phyloP scores from a whole-genome alignment of 768 basidiomycete genomes.

The Hortiboletus campestris region DNA sequence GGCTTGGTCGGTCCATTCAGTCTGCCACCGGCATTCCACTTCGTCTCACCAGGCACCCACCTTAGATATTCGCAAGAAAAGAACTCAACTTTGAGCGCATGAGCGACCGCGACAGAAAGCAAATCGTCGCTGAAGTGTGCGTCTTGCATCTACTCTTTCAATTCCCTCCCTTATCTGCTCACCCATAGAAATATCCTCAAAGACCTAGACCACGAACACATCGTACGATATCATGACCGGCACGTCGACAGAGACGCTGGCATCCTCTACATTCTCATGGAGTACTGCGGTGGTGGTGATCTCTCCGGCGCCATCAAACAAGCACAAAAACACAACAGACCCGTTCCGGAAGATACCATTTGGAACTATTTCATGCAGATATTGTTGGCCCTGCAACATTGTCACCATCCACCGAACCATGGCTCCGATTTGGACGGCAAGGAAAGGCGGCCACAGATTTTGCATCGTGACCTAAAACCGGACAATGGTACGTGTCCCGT shows the following conservation, averaged over 20 bases:
- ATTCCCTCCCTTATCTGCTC: not conserved
- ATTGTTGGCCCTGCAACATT: conserved; percentile 83
- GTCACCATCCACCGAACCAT: conserved; percentile 72
- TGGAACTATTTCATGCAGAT: conserved; percentile 98
- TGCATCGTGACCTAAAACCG: conserved; percentile 96
- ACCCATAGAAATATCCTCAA: conserved; percentile 86
- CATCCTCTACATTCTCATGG: conserved; percentile 97
- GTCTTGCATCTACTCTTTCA: conserved; percentile 29
- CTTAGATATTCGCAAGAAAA: conserved; percentile 84
- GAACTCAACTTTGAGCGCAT: conserved; percentile 98
- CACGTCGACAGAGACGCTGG: conserved; percentile 88
- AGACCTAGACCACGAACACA: conserved; percentile 92
- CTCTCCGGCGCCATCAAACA: conserved; percentile 85
- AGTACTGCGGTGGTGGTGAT: conserved; percentile 97
- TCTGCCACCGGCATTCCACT: conserved; percentile 5
- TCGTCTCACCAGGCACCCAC: not conserved
- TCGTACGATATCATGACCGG: conserved; percentile 93
- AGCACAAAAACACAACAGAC: conserved; percentile 61
- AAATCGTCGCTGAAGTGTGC: conserved; percentile 97
- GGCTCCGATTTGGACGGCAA: conserved; percentile 40
- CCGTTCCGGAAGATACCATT: conserved; percentile 87
- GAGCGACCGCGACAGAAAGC: conserved; percentile 93
- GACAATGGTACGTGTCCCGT: conserved; percentile 73
- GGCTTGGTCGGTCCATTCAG: conserved; percentile 57
- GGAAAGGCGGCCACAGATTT: conserved; percentile 66